Base-by-base conservation (phyloP, 306 rosid genomes). In the Sindora glabra region DNA sequence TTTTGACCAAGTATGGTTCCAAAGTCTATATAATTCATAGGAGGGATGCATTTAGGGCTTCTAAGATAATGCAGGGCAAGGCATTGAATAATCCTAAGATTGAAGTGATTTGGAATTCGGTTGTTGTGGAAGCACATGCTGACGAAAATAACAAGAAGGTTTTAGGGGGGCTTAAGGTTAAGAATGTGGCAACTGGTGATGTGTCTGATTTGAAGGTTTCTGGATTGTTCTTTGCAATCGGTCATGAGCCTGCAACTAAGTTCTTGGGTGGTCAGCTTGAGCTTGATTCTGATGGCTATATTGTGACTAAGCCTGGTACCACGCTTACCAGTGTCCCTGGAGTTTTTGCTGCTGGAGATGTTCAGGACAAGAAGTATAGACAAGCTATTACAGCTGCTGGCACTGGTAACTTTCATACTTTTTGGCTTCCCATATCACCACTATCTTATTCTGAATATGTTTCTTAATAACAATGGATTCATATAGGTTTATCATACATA, bases 331-430 rank as follows among this genome's bases (percentile, higher is more conserved):
- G 87, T 22, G 77, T 82, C 10, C 74, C 36, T 4, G 97, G 97
- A 16, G 94, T 90, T 22, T 90, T 90, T 25, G 97, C 97, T 2
- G 96, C 97, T 5, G 96, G 97, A 1, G 97, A 87, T 58, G 96
- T 90, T 17, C 97, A 87, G 79, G 97, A 90, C 55, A 90, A 90
- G 85, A 90, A 90, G 79, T 90, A 87, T 56, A 82, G 97, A 72
- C 97, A 90, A 76, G 94, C 94, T 68, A 59, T 90, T 70, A 90
- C 97, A 10, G 97, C 97, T 45, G 89, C 96, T 34, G 94, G 94
- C 34, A 42, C 87, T 33, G 96, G 95, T 90, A 54, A 55, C 34
- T 40, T 59, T 5, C 2, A 9, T 42, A 9, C 21, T 52, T n/a
- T 1, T 25, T 27, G 11, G 24, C 50, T 59, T 21, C 0, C 10